phyloP scores from a whole-genome alignment of 2,329 filamentous ascomycete genomes.

The Monosporascus sp. region DNA sequence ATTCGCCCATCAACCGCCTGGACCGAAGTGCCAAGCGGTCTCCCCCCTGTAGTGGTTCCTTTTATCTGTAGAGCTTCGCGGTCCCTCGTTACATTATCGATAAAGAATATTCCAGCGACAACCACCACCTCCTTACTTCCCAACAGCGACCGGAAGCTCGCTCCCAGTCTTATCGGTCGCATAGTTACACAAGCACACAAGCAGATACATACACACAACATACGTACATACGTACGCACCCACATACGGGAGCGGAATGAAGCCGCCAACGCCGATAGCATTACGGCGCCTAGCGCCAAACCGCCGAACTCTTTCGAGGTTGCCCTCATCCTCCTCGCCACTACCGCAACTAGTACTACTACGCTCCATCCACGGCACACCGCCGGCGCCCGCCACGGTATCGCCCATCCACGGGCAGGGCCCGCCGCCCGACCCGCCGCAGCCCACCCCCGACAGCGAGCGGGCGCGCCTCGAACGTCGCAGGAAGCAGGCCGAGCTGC shows the following conservation, averaged over 20 bases:
- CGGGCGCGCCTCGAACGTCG: constrained; percentile 42
- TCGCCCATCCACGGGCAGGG: constrained; percentile 50
- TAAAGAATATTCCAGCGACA: neutral
- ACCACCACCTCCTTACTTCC: neutral
- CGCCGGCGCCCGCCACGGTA: constrained; percentile 39
- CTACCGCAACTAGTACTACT: constrained; percentile 1
- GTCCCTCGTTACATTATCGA: neutral
- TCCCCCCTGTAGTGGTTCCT: too few species aligned
- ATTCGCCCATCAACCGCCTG: too few species aligned
- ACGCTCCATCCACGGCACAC: constrained; percentile 25
- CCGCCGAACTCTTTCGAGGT: constrained; percentile 17
- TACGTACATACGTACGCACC: neutral
- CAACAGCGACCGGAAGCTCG: too few species aligned
- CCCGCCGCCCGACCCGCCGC: constrained; percentile 53
- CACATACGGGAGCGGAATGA: constrained; percentile 30
- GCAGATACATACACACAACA: neutral
- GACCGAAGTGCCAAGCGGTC: too few species aligned
- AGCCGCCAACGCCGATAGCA: constrained; percentile 33
- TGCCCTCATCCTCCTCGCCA: constrained; percentile 22
- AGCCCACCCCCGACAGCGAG: constrained; percentile 33
- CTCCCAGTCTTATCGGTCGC: too few species aligned
- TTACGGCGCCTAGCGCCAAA: constrained; percentile 25
- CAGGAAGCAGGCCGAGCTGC: constrained; percentile 48
- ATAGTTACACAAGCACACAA: neutral
- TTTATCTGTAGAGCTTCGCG: neutral